Base-by-base conservation (phyloP, 164 flowering plant species). In the Sedum album region DNA sequence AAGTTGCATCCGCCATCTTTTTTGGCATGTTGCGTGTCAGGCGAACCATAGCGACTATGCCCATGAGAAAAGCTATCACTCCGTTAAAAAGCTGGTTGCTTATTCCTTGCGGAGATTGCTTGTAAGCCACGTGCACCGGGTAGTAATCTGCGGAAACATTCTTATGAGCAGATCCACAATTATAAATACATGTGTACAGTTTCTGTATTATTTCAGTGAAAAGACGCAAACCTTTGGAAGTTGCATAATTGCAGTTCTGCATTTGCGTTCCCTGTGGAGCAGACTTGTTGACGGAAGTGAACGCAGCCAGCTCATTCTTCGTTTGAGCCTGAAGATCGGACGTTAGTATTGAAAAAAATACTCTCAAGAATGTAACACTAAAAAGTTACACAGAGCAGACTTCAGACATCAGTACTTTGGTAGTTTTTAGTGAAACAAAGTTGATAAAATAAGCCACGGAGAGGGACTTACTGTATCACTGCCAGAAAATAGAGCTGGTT, bases 11-110 rank as follows among this genome's bases (percentile, higher is more conserved):
- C 0, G 85, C 79, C 38, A 88, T 70, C 69, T 70, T 88, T 74
- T 69, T 85, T 17, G 96, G 95, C 86, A 90, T 79, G 83, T 73
- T 85, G 6, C 79, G 72, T 0, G 98, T 73, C 76, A 93, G 42
- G 18, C 93, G 79, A 53, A 90, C 71, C 85, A 93, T 78, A 20
- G 93, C 77, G 17, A 83, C 78, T 20, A 93, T 70, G 13, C 96
- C 92, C 90, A 86, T 85, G 0, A 86, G 80, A 20, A 90, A 60
- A 30, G 96, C 77, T 91, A 92, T 72, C 28, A 90, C 36, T 44
- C 91, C 93, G 36, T 71, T 68, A 20, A 88, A 65, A n/a, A 88
- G 46, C 0, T 71, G 85, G 31, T 71, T 73, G 73, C 76, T 81
- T 8, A 72, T 0, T 39, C 80, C 79, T 10, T 72, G 79, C 23